A percentile compares a stretch with the other conserved stretches of the same genome.
Evolutionary conservation across 768 basidiomycete genomes (phyloP).

Genomic region (Boletus rubroflammeus): DNA sequence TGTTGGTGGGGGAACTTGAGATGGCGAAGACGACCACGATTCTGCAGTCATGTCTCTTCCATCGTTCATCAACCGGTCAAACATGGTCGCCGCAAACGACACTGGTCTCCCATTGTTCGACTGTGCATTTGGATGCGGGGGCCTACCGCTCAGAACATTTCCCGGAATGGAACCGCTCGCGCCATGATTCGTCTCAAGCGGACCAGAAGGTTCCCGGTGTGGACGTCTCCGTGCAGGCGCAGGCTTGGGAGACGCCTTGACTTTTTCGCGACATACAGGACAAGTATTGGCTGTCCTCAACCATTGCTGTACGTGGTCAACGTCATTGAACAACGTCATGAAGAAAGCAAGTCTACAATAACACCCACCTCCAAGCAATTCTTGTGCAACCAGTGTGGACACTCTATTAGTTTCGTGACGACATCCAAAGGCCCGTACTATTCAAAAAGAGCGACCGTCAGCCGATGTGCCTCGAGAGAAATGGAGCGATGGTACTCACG

Average conservation of each 20-base stretch:
- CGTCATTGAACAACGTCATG: neutral
- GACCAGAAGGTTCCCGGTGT: neutral
- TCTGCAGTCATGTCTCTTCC: conserved; percentile 6
- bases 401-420: conserved; percentile 64
- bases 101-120: conserved; percentile 13
- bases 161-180: neutral
- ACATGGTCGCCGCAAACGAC: conserved; percentile 17
- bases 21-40: conserved; percentile 1
- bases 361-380: conserved; percentile 64
- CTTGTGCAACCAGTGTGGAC: conserved; percentile 79
- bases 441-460: conserved; percentile 6
- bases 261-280: conserved; percentile 72
- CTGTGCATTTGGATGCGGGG: conserved; percentile 3
- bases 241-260: conserved; percentile 32
- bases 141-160: conserved; percentile 2
- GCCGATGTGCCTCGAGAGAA: neutral
- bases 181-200: conserved; percentile 11
- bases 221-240: conserved; percentile 20
- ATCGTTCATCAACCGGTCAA: conserved; percentile 21
- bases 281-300: conserved; percentile 71
- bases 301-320: conserved; percentile 59
- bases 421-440: conserved; percentile 64
- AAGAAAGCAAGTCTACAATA: neutral
- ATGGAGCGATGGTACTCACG: conserved; percentile 41
- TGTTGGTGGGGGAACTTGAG: neutral